phyloP scores from a whole-genome alignment of 2,329 filamentous ascomycete species.

The Aspergillus jensenii region DNA sequence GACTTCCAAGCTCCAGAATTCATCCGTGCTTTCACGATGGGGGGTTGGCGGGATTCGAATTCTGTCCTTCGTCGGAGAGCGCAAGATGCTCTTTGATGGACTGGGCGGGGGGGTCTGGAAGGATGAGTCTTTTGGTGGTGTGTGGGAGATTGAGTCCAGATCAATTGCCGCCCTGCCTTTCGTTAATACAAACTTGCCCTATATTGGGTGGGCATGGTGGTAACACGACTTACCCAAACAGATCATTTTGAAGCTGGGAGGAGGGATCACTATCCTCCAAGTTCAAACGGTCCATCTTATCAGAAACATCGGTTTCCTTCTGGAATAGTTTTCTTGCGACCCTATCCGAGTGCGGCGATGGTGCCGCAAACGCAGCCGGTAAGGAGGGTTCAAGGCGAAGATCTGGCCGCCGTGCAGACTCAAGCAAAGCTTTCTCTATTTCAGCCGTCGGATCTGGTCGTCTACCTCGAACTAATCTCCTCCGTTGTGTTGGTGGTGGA shows the following conservation, averaged over 20 bases:
- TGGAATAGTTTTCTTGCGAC: slow-evolving; percentile 22
- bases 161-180: slow-evolving; percentile 7
- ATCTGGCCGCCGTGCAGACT: slow-evolving; percentile 11
- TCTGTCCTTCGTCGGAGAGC: slow-evolving; percentile 50
- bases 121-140: slow-evolving; percentile 6
- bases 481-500: slow-evolving; percentile 25
- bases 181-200: not conserved
- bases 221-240: slow-evolving; percentile 18
- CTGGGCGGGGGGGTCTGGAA: slow-evolving; percentile 44
- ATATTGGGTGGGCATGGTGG: not conserved
- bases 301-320: slow-evolving; percentile 21
- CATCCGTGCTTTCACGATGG: slow-evolving; percentile 51
- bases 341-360: slow-evolving; percentile 13
- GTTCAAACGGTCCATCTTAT: slow-evolving; percentile 22
- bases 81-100: slow-evolving; percentile 43
- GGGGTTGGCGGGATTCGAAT: slow-evolving; percentile 50
- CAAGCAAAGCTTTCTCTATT: slow-evolving; percentile 15
- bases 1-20: slow-evolving; percentile 54
- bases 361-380: slow-evolving; percentile 18
- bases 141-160: slow-evolving; percentile 8
- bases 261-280: slow-evolving; percentile 23
- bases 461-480: slow-evolving; percentile 37
- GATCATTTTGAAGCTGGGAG: slow-evolving; percentile 18
- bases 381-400: slow-evolving; percentile 22
- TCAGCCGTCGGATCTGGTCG: slow-evolving; percentile 24